Evolutionary conservation across 352 stramenopile species (phyloP).

Genomic region (Lagenidium giganteum): DNA sequence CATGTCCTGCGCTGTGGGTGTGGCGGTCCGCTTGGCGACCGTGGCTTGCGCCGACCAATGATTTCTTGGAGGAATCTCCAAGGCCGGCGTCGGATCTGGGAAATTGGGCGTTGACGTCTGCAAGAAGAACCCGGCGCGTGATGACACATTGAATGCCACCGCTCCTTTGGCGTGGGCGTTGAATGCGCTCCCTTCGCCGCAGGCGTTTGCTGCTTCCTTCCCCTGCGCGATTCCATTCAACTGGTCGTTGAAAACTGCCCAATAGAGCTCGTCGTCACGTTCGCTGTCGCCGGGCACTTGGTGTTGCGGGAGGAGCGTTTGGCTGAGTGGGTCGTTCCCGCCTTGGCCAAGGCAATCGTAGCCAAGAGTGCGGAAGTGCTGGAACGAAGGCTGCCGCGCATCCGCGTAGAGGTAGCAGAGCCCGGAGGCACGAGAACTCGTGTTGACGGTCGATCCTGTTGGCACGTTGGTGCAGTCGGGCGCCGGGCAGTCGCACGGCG

Average conservation of each 20-base stretch:
- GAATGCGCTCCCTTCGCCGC: conserved; percentile 44
- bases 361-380: conserved; percentile 60
- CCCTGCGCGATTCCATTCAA: conserved; percentile 61
- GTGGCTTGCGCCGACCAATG: too few relatives aligned
- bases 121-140: conserved; percentile 60
- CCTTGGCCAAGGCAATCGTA: conserved; percentile 78
- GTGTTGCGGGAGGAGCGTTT: too few relatives aligned
- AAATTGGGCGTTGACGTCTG: conserved; percentile 79
- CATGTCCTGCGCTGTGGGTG: too few relatives aligned
- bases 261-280: conserved; percentile 46
- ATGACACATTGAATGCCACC: conserved; percentile 35
- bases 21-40: too few relatives aligned
- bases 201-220: conserved; percentile 17
- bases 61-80: too few relatives aligned
- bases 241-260: conserved; percentile 79
- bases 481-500: conserved; percentile 59
- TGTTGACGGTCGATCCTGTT: conserved; percentile 25
- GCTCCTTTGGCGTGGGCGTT: conserved; percentile 74
- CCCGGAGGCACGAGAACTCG: conserved; percentile 30
- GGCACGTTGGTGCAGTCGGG: conserved; percentile 50
- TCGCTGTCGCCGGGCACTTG: too few relatives aligned
- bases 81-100: conserved; percentile 65
- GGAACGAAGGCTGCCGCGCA: conserved; percentile 35
- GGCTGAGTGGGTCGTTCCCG: conserved; percentile 65
- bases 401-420: conserved; percentile 83